Conservation (phyloP, 345 rosid species). For the Moricandia moricandioides region DNA sequence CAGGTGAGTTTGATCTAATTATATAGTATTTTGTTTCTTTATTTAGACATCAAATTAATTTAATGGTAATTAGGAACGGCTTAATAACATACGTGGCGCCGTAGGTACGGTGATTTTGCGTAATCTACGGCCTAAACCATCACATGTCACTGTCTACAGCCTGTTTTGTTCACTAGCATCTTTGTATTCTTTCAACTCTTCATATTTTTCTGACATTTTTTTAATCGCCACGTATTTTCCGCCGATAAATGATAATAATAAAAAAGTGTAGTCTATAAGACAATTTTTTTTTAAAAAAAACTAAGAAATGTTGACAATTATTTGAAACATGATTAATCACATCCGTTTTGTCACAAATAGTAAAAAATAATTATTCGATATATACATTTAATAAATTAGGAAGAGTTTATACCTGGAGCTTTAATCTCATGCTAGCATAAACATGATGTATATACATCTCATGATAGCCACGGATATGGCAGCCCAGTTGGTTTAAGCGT, state of each 20-base stretch:
- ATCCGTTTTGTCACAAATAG: not conserved
- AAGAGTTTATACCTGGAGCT: not conserved
- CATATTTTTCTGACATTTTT: not conserved
- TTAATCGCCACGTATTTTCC: slow-evolving; percentile 18
- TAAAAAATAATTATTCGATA: not conserved
- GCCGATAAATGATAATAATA: slow-evolving; percentile 21
- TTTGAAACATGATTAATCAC: not conserved
- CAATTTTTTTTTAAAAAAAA: too few species aligned
- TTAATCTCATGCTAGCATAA: not conserved
- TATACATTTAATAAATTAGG: not conserved
- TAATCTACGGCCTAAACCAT: slow-evolving; percentile 30
- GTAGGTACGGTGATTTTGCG: slow-evolving; percentile 25
- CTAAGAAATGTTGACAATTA: not conserved
- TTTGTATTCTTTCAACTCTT: not conserved
- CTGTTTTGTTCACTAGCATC: slow-evolving; percentile 26
- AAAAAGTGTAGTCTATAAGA: not conserved
- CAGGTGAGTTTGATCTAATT: slow-evolving; percentile 6
- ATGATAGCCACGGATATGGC: too few species aligned
- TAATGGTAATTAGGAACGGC: slow-evolving; percentile 6
- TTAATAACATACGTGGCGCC: slow-evolving; percentile 34
- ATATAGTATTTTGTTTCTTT: not conserved
- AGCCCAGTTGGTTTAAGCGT: too few species aligned
- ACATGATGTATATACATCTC: not conserved
- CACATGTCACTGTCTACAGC: slow-evolving; percentile 33
- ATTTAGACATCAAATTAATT: slow-evolving; percentile 3